Conservation (phyloP, 306 rosid species). For the Cicer judaicum region DNA sequence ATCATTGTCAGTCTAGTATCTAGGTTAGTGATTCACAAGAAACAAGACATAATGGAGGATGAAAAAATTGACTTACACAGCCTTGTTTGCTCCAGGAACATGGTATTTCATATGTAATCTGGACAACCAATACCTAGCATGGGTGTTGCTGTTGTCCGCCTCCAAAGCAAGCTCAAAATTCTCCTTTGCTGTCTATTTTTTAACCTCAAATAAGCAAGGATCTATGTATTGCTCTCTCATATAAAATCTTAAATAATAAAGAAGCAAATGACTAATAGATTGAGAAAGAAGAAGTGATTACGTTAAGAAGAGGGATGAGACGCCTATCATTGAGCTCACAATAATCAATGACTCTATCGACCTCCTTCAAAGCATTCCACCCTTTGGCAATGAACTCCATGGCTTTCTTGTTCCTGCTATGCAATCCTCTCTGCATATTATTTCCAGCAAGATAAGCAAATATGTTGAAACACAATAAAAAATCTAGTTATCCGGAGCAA, state of each 20-base stretch:
- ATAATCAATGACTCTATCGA: constrained; percentile 86
- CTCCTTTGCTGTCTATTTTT: constrained; percentile 79
- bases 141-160: constrained; percentile 79
- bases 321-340: constrained; percentile 79
- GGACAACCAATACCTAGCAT: constrained; percentile 88
- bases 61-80: constrained; percentile 59
- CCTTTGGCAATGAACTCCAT: constrained; percentile 88
- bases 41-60: not conserved
- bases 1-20: too few species aligned
- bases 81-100: constrained; percentile 81
- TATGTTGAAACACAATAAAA: not conserved
- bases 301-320: constrained; percentile 83
- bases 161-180: constrained; percentile 93
- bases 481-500: not conserved
- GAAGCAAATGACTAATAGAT: constrained; percentile 5
- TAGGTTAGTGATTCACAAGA: not conserved
- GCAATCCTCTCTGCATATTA: constrained; percentile 66
- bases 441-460: constrained; percentile 1
- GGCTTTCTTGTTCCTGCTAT: constrained; percentile 85
- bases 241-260: constrained; percentile 26
- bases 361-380: constrained; percentile 87
- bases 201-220: constrained; percentile 31
- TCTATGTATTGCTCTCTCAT: constrained; percentile 33
- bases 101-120: constrained; percentile 91
- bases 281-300: constrained; percentile 32